phyloP scores from a whole-genome alignment of 179 eudicot genomes.

The Spinacia oleracea region DNA sequence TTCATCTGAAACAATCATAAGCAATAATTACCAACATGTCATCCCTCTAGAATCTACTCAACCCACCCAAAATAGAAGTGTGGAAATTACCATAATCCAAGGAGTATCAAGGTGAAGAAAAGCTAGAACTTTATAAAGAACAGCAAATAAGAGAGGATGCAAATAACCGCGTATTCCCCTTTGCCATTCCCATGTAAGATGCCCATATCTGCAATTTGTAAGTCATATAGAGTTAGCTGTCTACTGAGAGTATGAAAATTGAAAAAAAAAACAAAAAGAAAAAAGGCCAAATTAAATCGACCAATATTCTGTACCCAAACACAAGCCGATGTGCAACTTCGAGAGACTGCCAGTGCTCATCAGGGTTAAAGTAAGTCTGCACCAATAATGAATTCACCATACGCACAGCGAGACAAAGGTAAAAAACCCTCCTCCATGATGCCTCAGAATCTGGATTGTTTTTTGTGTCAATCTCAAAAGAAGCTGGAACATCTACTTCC shows the following conservation, averaged over 20 bases:
- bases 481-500: slow-evolving; percentile 22
- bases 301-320: slow-evolving; percentile 61
- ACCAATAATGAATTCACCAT: slow-evolving; percentile 67
- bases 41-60: not conserved
- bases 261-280: not conserved
- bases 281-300: not conserved
- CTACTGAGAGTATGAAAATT: not conserved
- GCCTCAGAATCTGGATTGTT: slow-evolving; percentile 21
- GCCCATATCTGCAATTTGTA: slow-evolving; percentile 71
- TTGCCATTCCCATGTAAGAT: slow-evolving; percentile 97
- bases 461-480: slow-evolving; percentile 31
- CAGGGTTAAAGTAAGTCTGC: slow-evolving; percentile 94
- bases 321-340: slow-evolving; percentile 88
- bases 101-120: slow-evolving; percentile 74
- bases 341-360: slow-evolving; percentile 97
- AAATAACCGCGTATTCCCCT: slow-evolving; percentile 83
- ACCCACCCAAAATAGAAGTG: not conserved
- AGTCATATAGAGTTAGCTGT: slow-evolving; percentile 8
- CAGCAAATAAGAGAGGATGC: slow-evolving; percentile 86
- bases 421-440: slow-evolving; percentile 49
- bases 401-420: slow-evolving; percentile 58
- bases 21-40: not conserved
- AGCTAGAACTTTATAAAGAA: slow-evolving; percentile 74
- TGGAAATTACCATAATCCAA: slow-evolving; percentile 66
- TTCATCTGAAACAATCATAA: slow-evolving; percentile 50